Conservation (phyloP, 345 rosid species). For the Toxicodendron radicans region DNA sequence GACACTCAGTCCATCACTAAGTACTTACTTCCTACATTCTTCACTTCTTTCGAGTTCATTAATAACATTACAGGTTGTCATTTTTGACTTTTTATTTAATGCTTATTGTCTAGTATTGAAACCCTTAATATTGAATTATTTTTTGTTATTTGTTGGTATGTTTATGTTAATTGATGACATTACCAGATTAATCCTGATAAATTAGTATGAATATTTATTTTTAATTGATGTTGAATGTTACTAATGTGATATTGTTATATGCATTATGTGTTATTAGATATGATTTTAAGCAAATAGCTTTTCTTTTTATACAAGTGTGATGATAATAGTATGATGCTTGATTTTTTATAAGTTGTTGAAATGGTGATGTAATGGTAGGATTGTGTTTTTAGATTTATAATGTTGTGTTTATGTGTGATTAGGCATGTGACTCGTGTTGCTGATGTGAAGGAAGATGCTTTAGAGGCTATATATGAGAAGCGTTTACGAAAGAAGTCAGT, state of each 20-base stretch:
- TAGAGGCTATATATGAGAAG: constrained; percentile 78
- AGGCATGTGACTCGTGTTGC: constrained; percentile 76
- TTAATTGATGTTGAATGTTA: background rate
- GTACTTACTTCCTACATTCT: constrained; percentile 23
- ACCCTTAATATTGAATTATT: background rate
- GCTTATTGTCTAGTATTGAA: background rate
- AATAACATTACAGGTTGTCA: background rate
- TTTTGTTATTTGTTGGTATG: background rate
- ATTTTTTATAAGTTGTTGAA: background rate
- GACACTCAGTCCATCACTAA: constrained; percentile 66
- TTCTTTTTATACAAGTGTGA: constrained; percentile 11
- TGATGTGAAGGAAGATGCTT: constrained; percentile 51
- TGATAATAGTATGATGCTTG: too few species aligned
- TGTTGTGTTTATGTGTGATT: constrained; percentile 16
- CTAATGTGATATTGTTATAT: background rate
- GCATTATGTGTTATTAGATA: background rate
- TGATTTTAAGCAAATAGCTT: too few species aligned
- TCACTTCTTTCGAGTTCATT: background rate
- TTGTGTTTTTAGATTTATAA: constrained; percentile 28
- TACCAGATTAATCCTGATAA: too few species aligned
- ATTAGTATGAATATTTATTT: too few species aligned
- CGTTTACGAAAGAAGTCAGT: constrained; percentile 44
- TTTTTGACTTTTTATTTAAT: background rate
- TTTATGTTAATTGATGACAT: too few species aligned
- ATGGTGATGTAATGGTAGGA: background rate